These are phyloP conservation scores for Phytophthora citrophthora DNA, from an alignment of 352 stramenopile genomes.

Conservation along the genomic window DNA sequence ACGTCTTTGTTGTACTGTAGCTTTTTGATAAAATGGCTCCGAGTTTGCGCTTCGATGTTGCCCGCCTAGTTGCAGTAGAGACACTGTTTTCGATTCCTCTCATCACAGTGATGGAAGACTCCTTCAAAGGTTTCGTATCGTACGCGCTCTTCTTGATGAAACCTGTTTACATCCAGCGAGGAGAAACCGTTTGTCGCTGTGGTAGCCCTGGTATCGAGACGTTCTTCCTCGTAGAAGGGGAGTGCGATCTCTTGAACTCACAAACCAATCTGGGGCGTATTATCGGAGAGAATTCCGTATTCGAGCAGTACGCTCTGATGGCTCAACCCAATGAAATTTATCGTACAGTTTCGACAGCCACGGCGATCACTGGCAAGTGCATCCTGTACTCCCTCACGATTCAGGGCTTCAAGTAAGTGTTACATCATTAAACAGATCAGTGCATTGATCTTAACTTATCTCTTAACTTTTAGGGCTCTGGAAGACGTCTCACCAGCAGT, in stretches of 20 bases:
- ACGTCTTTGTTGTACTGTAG: constrained; percentile 26
- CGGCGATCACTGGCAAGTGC: constrained; percentile 69
- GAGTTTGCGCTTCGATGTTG: constrained; percentile 82
- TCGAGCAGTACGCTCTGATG: constrained; percentile 88
- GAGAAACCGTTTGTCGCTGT: constrained; percentile 79
- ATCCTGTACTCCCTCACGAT: constrained; percentile 85
- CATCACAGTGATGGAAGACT: constrained; percentile 87
- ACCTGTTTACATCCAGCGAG: constrained; percentile 68
- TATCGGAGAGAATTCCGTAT: constrained; percentile 74
- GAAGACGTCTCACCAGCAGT: constrained; percentile 77
- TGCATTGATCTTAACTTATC: neutral
- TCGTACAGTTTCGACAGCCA: constrained; percentile 74
- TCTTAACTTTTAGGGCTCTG: constrained; percentile 38
- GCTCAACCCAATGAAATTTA: constrained; percentile 73
- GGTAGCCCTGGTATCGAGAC: constrained; percentile 78
- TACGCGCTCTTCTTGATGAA: constrained; percentile 87
- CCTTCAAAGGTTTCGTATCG: constrained; percentile 90
- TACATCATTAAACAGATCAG: neutral
- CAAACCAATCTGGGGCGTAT: constrained; percentile 60
- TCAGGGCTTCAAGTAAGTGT: constrained; percentile 74
- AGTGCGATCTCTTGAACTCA: constrained; percentile 84
- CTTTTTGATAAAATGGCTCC: constrained; percentile 85
- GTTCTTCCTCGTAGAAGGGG: constrained; percentile 86
- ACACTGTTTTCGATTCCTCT: constrained; percentile 83
- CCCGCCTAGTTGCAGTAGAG: constrained; percentile 75